Evolutionary conservation across 441 rosid species (phyloP), one percentile per base, ranked within the genome.

Genomic region (Lepidium campestre): DNA sequence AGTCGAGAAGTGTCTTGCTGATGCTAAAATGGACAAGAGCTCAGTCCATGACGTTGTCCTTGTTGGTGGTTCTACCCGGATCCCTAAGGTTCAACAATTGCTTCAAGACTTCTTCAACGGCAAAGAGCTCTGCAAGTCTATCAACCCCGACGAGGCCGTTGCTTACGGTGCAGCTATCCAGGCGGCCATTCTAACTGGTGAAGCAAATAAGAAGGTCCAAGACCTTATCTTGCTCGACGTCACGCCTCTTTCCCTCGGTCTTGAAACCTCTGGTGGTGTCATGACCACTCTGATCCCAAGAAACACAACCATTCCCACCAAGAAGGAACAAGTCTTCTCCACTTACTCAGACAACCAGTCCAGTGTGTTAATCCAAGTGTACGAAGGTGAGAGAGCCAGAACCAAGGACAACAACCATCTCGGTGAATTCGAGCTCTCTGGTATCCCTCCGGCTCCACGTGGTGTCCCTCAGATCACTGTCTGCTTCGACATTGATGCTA

Each of bases 141-240:
- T 82, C 58, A 85, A 85, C 67, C 90, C 84, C 0, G 87, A 85
- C 29, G 90, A 82, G 68, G 90, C 85, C 0, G 87, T 85, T 57
- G 90, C 90, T 10, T 85, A 80, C 0, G 87, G 90, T 70, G 90
- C 90, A 42, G 87, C 86, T 10, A 87, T 85, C n/a, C 90, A 83
- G 60, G 86, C 85, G 18, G 90, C 90, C 5, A 83, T 85, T 54
- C 80, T 85, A 56, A 81, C 81, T 22, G 86, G 77, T 9, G 81
- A 85, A 65, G 90, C 85, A 60, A 82, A 85, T 7, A 85, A 82
- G 72, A 85, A 78, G 75, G 89, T 82, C 23, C 86, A 85, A 56
- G 89, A 85, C 64, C 85, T 85, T 12, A 67, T 85, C 37, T 76
- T 82, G 58, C 74, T 85, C 19, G 86, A 68, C 45, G 86, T 85